Conservation (phyloP, 805 yeast genomes). For the Debaryomyces tyrocola region DNA sequence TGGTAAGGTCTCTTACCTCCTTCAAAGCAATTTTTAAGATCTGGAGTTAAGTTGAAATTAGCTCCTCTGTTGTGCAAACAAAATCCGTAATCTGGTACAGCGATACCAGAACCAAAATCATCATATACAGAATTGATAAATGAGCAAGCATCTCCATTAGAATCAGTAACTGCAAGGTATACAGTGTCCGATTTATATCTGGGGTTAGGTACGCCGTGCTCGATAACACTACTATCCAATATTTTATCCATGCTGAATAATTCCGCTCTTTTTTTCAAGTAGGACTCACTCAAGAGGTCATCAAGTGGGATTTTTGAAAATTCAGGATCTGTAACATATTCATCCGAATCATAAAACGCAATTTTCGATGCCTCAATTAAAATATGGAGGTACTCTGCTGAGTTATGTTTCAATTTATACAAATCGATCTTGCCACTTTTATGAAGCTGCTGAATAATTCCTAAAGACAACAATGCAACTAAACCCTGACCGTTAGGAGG, state of each 20-base stretch:
- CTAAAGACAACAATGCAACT: constrained; percentile 70
- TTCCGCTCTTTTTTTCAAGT: constrained; percentile 50
- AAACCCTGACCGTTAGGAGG: constrained; percentile 86
- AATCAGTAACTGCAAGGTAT: constrained; percentile 63
- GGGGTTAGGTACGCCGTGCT: constrained; percentile 58
- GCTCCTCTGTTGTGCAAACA: constrained; percentile 75
- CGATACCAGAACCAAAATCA: constrained; percentile 68
- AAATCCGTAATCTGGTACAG: constrained; percentile 67
- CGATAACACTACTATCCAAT: constrained; percentile 41
- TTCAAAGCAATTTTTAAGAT: constrained; percentile 58
- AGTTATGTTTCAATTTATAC: constrained; percentile 54
- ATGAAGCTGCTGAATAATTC: constrained; percentile 59
- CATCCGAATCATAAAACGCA: constrained; percentile 74
- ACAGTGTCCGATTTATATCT: constrained; percentile 68
- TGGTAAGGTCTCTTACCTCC: constrained; percentile 78
- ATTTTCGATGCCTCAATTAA: constrained; percentile 71
- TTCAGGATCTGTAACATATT: constrained; percentile 64
- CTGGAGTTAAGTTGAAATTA: constrained; percentile 63
- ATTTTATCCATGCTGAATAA: constrained; percentile 42
- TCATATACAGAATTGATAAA: constrained; percentile 75
- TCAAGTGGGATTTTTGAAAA: constrained; percentile 38
- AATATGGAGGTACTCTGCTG: constrained; percentile 67
- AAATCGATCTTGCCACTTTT: constrained; percentile 43
- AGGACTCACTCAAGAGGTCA: constrained; percentile 47
- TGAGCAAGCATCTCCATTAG: constrained; percentile 76